Percentiles rank a stretch among this genome's conserved stretches.
phyloP scores from a whole-genome alignment of 2,329 filamentous ascomycete genomes.

The Magnaporthiopsis rhizophila region DNA sequence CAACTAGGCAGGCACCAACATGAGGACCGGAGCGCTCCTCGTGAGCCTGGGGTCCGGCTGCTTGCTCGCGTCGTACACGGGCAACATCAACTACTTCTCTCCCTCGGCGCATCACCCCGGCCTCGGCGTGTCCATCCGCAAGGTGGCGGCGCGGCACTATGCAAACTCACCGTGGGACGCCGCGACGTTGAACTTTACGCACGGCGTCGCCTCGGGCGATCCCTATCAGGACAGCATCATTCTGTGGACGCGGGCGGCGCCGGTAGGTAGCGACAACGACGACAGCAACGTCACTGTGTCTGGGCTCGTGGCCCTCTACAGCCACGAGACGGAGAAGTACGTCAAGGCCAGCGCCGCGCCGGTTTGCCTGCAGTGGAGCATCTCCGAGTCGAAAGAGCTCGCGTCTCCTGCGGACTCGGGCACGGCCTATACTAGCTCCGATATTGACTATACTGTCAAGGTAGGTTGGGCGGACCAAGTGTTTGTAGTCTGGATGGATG shows the following conservation, averaged over 20 bases:
- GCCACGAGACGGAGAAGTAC: conserved; percentile 34
- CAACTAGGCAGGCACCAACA: background rate
- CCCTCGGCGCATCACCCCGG: conserved; percentile 49
- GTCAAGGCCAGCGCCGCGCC: conserved; percentile 46
- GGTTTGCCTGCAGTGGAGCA: conserved; percentile 59
- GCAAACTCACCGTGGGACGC: conserved; percentile 32
- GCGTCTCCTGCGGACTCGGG: conserved; percentile 42
- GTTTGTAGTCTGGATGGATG: background rate
- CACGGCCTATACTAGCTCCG: conserved; percentile 59
- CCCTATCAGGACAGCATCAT: conserved; percentile 47
- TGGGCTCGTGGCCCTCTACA: conserved; percentile 30
- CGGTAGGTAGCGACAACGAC: conserved; percentile 32
- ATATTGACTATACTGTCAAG: conserved; percentile 71
- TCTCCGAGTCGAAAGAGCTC: conserved; percentile 39
- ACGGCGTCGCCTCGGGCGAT: conserved; percentile 44
- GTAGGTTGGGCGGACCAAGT: conserved; percentile 23
- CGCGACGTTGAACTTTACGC: conserved; percentile 46
- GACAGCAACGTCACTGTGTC: conserved; percentile 33
- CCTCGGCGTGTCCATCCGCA: conserved; percentile 47
- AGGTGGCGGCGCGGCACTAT: conserved; percentile 44
- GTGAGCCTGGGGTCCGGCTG: background rate
- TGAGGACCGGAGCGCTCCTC: background rate
- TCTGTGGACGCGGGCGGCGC: conserved; percentile 35
- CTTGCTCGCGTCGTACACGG: conserved; percentile 12
- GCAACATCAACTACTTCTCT: conserved; percentile 50